A percentile compares a stretch with the other conserved stretches of the same genome.
These are phyloP conservation scores for Annona cherimola DNA, from an alignment of 164 flowering plant species.

Conservation along the genomic window DNA sequence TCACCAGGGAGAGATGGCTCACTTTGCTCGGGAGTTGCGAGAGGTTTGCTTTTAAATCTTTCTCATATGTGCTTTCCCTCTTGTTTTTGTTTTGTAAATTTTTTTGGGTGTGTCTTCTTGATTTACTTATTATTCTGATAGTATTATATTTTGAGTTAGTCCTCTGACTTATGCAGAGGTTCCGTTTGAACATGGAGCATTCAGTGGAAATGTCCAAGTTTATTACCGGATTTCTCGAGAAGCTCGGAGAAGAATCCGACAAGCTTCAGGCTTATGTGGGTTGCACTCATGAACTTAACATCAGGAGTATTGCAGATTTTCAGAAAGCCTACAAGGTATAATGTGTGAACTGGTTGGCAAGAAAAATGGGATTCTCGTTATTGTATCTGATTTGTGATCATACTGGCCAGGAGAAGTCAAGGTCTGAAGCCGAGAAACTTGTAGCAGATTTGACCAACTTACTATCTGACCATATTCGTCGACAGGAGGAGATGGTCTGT, in stretches of 20 bases:
- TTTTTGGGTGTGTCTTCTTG: neutral
- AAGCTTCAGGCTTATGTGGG: constrained; percentile 45
- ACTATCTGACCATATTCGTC: constrained; percentile 51
- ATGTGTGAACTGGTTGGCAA: neutral
- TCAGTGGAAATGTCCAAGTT: constrained; percentile 46
- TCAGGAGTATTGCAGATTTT: constrained; percentile 56
- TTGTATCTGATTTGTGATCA: neutral
- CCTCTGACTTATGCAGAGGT: constrained; percentile 42
- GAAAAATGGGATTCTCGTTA: neutral
- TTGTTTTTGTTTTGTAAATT: neutral
- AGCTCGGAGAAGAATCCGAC: constrained; percentile 48
- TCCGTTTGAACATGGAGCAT: constrained; percentile 42
- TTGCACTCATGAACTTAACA: constrained; percentile 43
- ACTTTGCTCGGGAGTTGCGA: constrained; percentile 71
- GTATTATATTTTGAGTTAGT: neutral
- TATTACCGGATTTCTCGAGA: constrained; percentile 44
- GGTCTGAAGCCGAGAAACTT: constrained; percentile 70
- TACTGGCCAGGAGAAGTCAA: constrained; percentile 65
- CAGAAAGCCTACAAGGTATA: constrained; percentile 57
- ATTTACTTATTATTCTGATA: neutral
- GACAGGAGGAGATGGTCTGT: constrained; percentile 79
- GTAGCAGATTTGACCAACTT: constrained; percentile 63
- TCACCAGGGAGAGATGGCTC: constrained; percentile 82
- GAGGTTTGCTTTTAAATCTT: constrained; percentile 46
- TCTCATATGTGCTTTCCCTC: neutral